Percentiles rank a stretch among this genome's conserved stretches.
Conservation (phyloP, 345 rosid species). For the Raphanus sativus region DNA sequence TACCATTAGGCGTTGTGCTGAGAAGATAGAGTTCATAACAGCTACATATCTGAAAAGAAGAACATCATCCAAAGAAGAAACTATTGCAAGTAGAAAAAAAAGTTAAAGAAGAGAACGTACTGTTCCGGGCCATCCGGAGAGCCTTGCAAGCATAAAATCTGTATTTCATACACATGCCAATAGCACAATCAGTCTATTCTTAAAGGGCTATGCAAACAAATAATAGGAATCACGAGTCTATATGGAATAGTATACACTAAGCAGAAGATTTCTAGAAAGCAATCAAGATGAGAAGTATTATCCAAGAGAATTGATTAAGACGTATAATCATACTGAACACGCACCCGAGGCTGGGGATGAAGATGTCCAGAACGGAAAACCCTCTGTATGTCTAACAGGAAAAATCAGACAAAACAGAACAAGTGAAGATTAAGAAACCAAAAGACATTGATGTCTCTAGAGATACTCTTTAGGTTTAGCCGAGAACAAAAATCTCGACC, state of each 20-base stretch:
- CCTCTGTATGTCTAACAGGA: slow-evolving; percentile 67
- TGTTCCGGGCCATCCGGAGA: slow-evolving; percentile 97
- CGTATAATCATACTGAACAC: slow-evolving; percentile 31
- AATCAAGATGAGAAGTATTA: slow-evolving; percentile 3
- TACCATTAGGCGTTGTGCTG: slow-evolving; percentile 92
- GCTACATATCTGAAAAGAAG: slow-evolving; percentile 78
- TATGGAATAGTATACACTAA: not conserved
- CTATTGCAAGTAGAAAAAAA: slow-evolving; percentile 7
- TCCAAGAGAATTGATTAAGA: not conserved
- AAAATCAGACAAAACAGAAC: slow-evolving; percentile 46
- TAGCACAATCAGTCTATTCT: slow-evolving; percentile 5
- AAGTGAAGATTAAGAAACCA: not conserved
- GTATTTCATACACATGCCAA: slow-evolving; percentile 35
- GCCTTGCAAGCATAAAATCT: slow-evolving; percentile 98
- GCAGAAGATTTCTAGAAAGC: not conserved
- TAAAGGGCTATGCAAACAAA: not conserved
- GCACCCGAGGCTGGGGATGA: slow-evolving; percentile 89
- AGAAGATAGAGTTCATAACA: slow-evolving; percentile 93
- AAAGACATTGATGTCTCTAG: not conserved
- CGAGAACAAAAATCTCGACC: slow-evolving; percentile 5
- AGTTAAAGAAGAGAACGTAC: slow-evolving; percentile 48
- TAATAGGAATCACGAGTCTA: not conserved
- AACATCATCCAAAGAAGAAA: slow-evolving; percentile 19
- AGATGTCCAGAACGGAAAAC: slow-evolving; percentile 76
- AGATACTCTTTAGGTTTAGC: not conserved